phyloP scores from a whole-genome alignment of 192 early-diverging fungal genomes.

The Coemansia sp. region DNA sequence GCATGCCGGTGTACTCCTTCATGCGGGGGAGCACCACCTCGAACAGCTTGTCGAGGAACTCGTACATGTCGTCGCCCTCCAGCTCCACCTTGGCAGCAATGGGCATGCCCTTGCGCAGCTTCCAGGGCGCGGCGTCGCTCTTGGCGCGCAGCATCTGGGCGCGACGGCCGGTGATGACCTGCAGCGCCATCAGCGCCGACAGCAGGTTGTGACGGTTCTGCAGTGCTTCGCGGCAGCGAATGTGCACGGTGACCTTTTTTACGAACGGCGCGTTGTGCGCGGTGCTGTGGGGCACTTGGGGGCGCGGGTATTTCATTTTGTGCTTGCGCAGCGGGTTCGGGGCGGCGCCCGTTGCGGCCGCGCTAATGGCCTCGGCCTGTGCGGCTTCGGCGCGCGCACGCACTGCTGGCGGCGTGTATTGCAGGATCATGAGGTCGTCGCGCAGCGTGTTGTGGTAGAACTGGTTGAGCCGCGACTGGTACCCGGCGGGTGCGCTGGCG shows the following conservation, averaged over 20 bases:
- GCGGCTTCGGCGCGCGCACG: conserved; percentile 31
- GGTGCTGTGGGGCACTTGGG: conserved; percentile 57
- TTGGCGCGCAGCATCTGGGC: conserved; percentile 79
- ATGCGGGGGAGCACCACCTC: conserved; percentile 93
- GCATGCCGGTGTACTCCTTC: conserved; percentile 84
- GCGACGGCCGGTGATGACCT: conserved; percentile 76
- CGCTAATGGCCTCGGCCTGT: conserved; percentile 29
- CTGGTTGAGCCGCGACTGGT: conserved; percentile 63
- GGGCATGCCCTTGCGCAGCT: conserved; percentile 90
- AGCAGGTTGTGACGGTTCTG: conserved; percentile 85
- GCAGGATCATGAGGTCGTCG: conserved; percentile 70
- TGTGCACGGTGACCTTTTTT: conserved; percentile 72
- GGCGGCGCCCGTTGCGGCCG: conserved; percentile 26
- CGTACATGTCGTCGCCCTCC: conserved; percentile 81
- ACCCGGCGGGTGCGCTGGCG: conserved; percentile 14
- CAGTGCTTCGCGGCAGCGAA: conserved; percentile 82
- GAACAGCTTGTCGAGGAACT: conserved; percentile 90
- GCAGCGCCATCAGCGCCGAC: conserved; percentile 86
- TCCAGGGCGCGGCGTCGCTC: conserved; percentile 73
- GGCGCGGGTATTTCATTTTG: conserved; percentile 50
- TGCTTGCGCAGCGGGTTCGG: conserved; percentile 50
- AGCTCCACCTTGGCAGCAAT: conserved; percentile 79
- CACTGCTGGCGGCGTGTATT: conserved; percentile 63
- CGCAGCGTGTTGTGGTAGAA: conserved; percentile 69
- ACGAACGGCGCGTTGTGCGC: conserved; percentile 65